phyloP scores from a whole-genome alignment of 164 flowering plant species.

The Vitis cinerea region DNA sequence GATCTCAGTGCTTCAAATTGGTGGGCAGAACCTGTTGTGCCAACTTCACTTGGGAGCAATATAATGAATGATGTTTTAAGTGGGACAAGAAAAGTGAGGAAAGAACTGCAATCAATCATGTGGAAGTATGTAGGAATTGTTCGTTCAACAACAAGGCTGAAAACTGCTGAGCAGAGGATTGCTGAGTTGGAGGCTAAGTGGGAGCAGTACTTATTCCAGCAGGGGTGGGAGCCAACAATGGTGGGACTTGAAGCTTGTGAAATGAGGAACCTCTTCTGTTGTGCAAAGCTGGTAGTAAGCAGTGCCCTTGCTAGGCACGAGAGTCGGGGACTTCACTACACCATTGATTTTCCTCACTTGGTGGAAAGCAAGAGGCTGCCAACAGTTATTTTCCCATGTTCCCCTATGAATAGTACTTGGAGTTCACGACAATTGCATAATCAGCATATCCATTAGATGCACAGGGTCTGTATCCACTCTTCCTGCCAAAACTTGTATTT shows the following conservation, averaged over 20 bases:
- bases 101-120: slow-evolving; percentile 75
- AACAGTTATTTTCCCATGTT: slow-evolving; percentile 71
- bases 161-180: slow-evolving; percentile 67
- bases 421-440: slow-evolving; percentile 77
- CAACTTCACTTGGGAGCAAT: slow-evolving; percentile 41
- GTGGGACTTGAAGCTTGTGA: slow-evolving; percentile 88
- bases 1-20: slow-evolving; percentile 31
- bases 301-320: slow-evolving; percentile 93
- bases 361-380: slow-evolving; percentile 89
- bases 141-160: slow-evolving; percentile 68
- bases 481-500: not conserved
- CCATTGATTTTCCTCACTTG: slow-evolving; percentile 74
- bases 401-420: slow-evolving; percentile 64
- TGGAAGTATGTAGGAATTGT: slow-evolving; percentile 93
- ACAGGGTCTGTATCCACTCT: not conserved
- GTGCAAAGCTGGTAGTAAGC: slow-evolving; percentile 86
- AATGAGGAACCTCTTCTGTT: slow-evolving; percentile 92
- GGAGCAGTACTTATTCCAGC: slow-evolving; percentile 70
- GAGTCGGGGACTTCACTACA: slow-evolving; percentile 96
- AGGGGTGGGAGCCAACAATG: slow-evolving; percentile 85
- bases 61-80: slow-evolving; percentile 32
- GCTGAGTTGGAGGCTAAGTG: slow-evolving; percentile 71
- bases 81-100: slow-evolving; percentile 55
- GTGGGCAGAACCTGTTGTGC: slow-evolving; percentile 67
- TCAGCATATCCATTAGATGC: slow-evolving; percentile 25